Base-by-base conservation (phyloP, 257 asterid species). In the Penstemon eatonii region DNA sequence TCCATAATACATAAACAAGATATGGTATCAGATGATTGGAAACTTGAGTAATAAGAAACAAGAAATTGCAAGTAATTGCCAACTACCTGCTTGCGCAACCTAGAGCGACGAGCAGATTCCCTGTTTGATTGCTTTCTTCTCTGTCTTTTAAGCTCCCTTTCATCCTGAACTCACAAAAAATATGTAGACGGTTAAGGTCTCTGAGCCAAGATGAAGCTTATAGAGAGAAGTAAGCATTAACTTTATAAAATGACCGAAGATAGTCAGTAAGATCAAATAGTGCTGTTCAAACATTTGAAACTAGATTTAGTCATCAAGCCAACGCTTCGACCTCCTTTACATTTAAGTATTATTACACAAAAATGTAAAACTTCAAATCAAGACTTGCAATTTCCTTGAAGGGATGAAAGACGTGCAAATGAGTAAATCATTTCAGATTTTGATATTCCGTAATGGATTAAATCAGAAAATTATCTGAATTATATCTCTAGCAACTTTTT, bases 21-120 rank as follows among this genome's bases (percentile, higher is more conserved):
- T 69, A 67, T 4, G 68, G 60, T 37, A 56, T 63, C n/a, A 67
- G 56, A 47, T 56, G 19, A 42, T 39, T 3, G 11, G 39, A 36
- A 38, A 7, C 13, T 18, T 10, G 18, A 33, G n/a, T 13, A n/a
- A 51, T 65, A 36, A 9, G 18, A 44, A 50, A 59, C 2, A 56
- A 18, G 40, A n/a, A 37, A 10, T 46, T 39, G 57, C 58, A 43
- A 18, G 25, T 25, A 53, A 53, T 37, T 46, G 81, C 45, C 11
- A 63, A 56, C 41, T 47, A 92, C 98, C 94, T 92, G 98, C 78
- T 92, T 92, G 72, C 96, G 96, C 77, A 89, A 75, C 81, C 98
- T 83, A 63, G 98, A 92, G 40, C 98, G 84, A 52, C 98, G 96
- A 54, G 98, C 98, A 65, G 98, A 89, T 86, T 92, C 98, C 83